phyloP scores from a whole-genome alignment of 768 basidiomycete species.

The Xerocomellus intermedius region DNA sequence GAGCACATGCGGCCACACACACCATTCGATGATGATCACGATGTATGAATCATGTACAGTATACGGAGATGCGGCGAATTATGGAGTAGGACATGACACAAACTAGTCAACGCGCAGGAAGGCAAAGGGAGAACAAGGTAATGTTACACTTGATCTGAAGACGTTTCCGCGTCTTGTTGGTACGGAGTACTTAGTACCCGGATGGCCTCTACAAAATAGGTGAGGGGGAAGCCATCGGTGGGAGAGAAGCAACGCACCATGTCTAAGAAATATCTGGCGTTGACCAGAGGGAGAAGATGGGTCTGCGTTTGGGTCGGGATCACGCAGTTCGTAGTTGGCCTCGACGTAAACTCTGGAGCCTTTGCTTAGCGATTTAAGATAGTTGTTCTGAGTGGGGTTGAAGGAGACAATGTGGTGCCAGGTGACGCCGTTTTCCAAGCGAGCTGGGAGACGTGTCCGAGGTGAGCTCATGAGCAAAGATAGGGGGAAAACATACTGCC shows the following conservation, averaged over 20 bases:
- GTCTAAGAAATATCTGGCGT: constrained; percentile 78
- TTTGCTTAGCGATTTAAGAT: constrained; percentile 62
- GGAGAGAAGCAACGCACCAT: constrained; percentile 48
- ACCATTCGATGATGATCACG: constrained; percentile 41
- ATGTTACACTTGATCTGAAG: constrained; percentile 21
- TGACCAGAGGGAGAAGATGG: constrained; percentile 67
- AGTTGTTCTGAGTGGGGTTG: constrained; percentile 56
- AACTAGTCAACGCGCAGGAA: not conserved
- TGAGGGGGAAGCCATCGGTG: constrained; percentile 2
- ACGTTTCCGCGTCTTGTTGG: constrained; percentile 19
- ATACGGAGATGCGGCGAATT: not conserved
- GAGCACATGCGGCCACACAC: constrained; percentile 36
- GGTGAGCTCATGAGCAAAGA: not conserved
- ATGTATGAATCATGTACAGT: constrained; percentile 28
- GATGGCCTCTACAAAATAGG: constrained; percentile 46
- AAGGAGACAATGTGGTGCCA: constrained; percentile 83
- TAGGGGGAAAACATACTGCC: constrained; percentile 48
- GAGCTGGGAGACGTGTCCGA: constrained; percentile 40
- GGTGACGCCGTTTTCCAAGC: constrained; percentile 51
- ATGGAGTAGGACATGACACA: not conserved
- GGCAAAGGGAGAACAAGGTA: not conserved
- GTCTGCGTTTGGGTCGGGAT: constrained; percentile 66
- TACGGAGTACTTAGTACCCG: constrained; percentile 43
- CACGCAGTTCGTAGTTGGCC: constrained; percentile 71
- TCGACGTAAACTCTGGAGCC: constrained; percentile 81